Evolutionary conservation across 768 basidiomycete species (phyloP), one percentile per base, ranked within the genome.

Genomic region (Amanita inopinata): DNA sequence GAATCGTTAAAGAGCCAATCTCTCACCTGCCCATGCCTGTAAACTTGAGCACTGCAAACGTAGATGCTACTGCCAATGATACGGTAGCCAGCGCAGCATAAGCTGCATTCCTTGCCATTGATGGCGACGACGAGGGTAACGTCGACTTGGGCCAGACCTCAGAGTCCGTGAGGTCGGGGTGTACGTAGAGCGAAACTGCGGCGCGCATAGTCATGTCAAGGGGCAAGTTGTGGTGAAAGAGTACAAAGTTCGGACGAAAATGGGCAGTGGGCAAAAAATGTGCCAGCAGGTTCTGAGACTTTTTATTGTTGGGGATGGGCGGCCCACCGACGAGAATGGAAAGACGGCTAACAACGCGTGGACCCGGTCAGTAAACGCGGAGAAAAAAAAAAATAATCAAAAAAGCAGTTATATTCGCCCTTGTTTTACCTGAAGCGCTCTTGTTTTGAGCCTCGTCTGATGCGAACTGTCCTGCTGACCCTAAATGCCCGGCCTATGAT

Each of bases 101-200:
- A 38, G 36, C 53, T 14, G 61, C 48, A 8, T 37, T 46, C 6
- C 22, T 30, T 23, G 40, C 2, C 17, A n/a, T n/a, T 12, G 42
- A 24, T 3, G 22, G 3, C 24, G 24, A 11, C 11, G 33, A 43
- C 14, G 43, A 37, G 7, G 35, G 5, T 15, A 27, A 30, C 3
- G 53, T 51, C 33, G 60, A 53, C 22, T 58, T 59, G 12, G 48
- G 49, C 66, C 65, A 66, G 20, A 66, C 58, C 35, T 68, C 63
- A 15, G 66, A 66, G 46, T 53, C 47, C 12, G 64, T 56, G 49
- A 69, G 61, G 28, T 57, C 57, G 3, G 64, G 64, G 46, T 65
- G 60, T 37, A 62, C 62, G 52, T 69, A 69, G 34, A 69, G 45
- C 36, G 55, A 53, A 45, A 48, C 46, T 12, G 57, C 56, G 37